These are phyloP conservation scores for Xylaria scruposa DNA, from an alignment of 495 filamentous ascomycete genomes.

Conservation along the genomic window DNA sequence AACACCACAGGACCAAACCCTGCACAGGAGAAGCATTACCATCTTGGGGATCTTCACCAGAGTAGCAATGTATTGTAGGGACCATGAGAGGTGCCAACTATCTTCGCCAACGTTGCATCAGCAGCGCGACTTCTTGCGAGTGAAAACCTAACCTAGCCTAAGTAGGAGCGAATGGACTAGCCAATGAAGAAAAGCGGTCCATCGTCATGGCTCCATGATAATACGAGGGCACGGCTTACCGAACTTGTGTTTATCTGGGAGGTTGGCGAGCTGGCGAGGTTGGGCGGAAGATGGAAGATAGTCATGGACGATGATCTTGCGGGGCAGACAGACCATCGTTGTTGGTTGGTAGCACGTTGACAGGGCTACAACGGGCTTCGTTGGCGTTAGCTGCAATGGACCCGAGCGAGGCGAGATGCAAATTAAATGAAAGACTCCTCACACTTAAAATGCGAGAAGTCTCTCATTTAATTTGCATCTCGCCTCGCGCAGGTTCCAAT, in stretches of 20 bases:
- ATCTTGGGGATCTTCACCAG: background rate
- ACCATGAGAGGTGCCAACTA: constrained; percentile 1
- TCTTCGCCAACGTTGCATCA: constrained; percentile 21
- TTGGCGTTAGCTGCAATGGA: no score
- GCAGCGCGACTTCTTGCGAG: background rate
- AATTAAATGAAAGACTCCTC: no score
- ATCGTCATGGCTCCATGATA: constrained; percentile 21
- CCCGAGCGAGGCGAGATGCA: no score
- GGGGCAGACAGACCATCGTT: constrained; percentile 15
- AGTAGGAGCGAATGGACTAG: background rate
- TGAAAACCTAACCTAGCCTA: background rate
- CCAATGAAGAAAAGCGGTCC: background rate
- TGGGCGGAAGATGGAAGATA: no score
- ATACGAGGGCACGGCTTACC: constrained; percentile 25
- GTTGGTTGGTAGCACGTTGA: background rate
- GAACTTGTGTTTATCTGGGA: background rate
- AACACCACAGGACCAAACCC: constrained; percentile 1
- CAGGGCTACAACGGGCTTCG: no score
- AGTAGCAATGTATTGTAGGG: background rate
- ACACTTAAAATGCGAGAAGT: no score
- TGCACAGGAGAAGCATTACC: constrained; percentile 1
- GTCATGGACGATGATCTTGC: background rate
- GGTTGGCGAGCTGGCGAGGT: background rate
- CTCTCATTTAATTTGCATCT: no score
- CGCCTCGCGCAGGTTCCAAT: no score